phyloP scores from a whole-genome alignment of 1,284 basidiomycete species.

The Apiotrichum laibachii region DNA sequence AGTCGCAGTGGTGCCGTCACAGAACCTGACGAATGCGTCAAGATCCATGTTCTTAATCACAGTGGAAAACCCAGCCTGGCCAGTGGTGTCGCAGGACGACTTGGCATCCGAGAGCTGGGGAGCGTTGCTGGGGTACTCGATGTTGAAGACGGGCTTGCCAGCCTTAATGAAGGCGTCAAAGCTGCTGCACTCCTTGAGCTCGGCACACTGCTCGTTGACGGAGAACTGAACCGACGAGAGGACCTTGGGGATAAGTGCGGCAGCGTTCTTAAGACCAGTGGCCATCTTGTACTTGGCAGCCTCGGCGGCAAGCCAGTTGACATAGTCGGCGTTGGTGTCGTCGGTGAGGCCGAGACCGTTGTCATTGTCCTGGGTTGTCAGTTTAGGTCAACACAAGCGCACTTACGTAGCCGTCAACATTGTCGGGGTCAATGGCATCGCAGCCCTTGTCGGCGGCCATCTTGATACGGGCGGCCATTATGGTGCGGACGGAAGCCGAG shows the following conservation, averaged over 20 bases:
- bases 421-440: constrained; percentile 49
- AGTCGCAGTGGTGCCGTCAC: constrained; percentile 1
- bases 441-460: constrained; percentile 42
- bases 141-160: constrained; percentile 34
- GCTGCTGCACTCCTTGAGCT: constrained; percentile 28
- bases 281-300: constrained; percentile 23
- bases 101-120: neutral
- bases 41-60: constrained; percentile 16
- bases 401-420: constrained; percentile 38
- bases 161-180: constrained; percentile 29
- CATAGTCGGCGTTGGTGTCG: constrained; percentile 36
- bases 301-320: constrained; percentile 32
- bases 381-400: neutral
- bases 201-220: constrained; percentile 17
- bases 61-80: neutral
- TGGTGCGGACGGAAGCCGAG: neutral
- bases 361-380: constrained; percentile 6
- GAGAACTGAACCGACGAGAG: constrained; percentile 4
- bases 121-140: constrained; percentile 25
- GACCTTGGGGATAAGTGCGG: constrained; percentile 9
- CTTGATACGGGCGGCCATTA: constrained; percentile 26
- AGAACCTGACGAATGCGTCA: constrained; percentile 10
- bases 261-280: constrained; percentile 42
- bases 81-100: neutral
- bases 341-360: constrained; percentile 14